Evolutionary conservation across 2,329 filamentous ascomycete genomes (phyloP).

Genomic region (Neofusicoccum cordaticola): DNA sequence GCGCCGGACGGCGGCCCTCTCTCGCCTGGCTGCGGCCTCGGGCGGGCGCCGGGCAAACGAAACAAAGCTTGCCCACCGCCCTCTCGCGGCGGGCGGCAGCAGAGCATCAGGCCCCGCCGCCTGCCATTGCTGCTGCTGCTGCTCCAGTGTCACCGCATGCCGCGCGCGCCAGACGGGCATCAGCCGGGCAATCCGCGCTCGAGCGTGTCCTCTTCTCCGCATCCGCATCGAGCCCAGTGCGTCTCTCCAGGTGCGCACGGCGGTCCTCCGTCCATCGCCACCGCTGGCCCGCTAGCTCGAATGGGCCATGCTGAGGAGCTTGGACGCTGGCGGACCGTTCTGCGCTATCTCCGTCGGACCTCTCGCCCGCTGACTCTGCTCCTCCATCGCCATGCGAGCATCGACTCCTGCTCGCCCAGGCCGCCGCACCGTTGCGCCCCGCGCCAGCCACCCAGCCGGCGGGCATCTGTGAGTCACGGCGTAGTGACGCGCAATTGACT

Average conservation of each 20-base stretch:
- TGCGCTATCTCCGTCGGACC: conserved; percentile 11
- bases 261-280: not conserved
- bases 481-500: not conserved
- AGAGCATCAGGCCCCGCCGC: not conserved
- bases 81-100: not conserved
- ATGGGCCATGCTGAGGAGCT: not conserved
- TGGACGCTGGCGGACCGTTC: not conserved
- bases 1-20: not conserved
- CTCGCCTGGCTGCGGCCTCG: not conserved
- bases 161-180: not conserved
- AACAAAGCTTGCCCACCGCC: not conserved
- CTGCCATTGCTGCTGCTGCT: not conserved
- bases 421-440: not conserved
- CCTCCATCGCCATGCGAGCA: not conserved
- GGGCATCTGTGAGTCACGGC: not conserved
- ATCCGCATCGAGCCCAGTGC: not conserved
- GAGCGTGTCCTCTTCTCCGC: not conserved
- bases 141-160: not conserved
- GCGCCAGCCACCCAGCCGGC: not conserved
- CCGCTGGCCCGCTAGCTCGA: conserved; percentile 2
- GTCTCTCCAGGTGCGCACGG: conserved; percentile 1
- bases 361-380: not conserved
- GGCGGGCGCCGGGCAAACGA: not conserved
- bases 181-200: conserved; percentile 2
- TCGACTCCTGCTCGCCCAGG: not conserved